phyloP scores from a whole-genome alignment of 495 filamentous ascomycete genomes.

The Daldinia decipiens region DNA sequence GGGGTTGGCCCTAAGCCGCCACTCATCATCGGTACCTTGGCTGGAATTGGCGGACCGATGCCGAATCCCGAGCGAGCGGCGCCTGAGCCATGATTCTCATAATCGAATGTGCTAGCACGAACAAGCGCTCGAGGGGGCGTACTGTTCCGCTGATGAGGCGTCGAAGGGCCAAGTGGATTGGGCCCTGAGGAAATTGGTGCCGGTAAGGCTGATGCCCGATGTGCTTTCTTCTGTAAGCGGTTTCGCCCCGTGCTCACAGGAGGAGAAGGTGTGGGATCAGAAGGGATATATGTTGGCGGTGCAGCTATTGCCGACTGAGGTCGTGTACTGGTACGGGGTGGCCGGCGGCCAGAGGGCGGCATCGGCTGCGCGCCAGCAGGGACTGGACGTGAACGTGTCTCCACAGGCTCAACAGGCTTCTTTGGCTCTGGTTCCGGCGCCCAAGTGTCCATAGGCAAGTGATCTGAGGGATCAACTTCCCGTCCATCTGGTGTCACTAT shows the following conservation, averaged over 20 bases:
- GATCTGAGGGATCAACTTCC: conserved; percentile 91
- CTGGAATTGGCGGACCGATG: conserved; percentile 73
- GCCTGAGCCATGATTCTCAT: conserved; percentile 55
- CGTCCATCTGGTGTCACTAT: conserved; percentile 87
- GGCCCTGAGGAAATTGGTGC: conserved; percentile 53
- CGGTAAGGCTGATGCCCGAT: conserved; percentile 53
- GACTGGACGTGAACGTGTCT: conserved; percentile 56
- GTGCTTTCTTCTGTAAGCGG: conserved; percentile 70
- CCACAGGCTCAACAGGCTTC: conserved; percentile 56
- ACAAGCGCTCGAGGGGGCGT: conserved; percentile 54
- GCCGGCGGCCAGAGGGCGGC: conserved; percentile 48
- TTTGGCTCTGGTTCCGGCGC: conserved; percentile 92
- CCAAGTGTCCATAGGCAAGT: conserved; percentile 90
- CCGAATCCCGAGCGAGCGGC: conserved; percentile 35
- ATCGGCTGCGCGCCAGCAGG: conserved; percentile 61
- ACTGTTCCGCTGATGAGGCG: conserved; percentile 54
- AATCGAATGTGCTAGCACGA: conserved; percentile 58
- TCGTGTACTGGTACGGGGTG: conserved; percentile 34
- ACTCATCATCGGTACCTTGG: conserved; percentile 73
- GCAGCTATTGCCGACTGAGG: conserved; percentile 39
- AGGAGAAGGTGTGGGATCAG: conserved; percentile 46
- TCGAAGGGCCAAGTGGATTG: conserved; percentile 57
- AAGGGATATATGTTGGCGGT: conserved; percentile 38
- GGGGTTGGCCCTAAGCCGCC: conserved; percentile 52
- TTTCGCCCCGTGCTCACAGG: conserved; percentile 56